Conservation (phyloP, 139 green algal species). For the Closterium sp. region DNA sequence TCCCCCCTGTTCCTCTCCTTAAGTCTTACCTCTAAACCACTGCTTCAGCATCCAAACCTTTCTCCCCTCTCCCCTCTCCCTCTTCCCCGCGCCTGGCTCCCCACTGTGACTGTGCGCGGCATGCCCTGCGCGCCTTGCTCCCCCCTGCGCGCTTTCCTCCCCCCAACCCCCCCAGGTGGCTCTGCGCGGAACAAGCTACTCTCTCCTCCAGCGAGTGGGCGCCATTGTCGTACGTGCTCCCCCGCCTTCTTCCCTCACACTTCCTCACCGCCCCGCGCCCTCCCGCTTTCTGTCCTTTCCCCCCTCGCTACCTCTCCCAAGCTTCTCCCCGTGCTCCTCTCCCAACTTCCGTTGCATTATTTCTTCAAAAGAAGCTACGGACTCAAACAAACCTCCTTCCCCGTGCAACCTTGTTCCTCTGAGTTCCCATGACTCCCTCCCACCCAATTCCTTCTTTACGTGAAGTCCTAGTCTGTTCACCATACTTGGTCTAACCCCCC, state of each 20-base stretch:
- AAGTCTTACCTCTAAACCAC: not conserved
- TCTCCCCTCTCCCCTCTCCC: not conserved
- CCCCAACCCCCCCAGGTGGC: slow-evolving; percentile 52
- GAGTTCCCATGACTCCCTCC: too few relatives aligned
- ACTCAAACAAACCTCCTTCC: too few relatives aligned
- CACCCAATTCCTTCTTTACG: too few relatives aligned
- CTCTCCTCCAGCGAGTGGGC: slow-evolving; percentile 31
- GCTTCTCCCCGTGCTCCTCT: too few relatives aligned
- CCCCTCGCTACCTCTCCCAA: not conserved
- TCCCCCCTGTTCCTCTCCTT: not conserved
- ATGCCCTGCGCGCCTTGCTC: not conserved
- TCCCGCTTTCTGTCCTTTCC: not conserved
- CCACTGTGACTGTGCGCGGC: too few relatives aligned
- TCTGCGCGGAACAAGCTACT: slow-evolving; percentile 68
- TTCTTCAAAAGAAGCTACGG: too few relatives aligned
- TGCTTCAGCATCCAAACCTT: not conserved
- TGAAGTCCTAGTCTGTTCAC: too few relatives aligned
- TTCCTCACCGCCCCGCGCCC: not conserved
- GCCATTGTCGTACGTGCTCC: slow-evolving; percentile 37
- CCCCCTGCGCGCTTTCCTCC: not conserved
- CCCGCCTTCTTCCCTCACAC: not conserved
- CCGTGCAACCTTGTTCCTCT: too few relatives aligned
- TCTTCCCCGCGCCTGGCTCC: not conserved
- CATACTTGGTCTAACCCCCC: too few relatives aligned
- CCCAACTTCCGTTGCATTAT: too few relatives aligned